Evolutionary conservation across 176 grass and related monocot genomes (phyloP).

Genomic region (Elymus sibiricus): DNA sequence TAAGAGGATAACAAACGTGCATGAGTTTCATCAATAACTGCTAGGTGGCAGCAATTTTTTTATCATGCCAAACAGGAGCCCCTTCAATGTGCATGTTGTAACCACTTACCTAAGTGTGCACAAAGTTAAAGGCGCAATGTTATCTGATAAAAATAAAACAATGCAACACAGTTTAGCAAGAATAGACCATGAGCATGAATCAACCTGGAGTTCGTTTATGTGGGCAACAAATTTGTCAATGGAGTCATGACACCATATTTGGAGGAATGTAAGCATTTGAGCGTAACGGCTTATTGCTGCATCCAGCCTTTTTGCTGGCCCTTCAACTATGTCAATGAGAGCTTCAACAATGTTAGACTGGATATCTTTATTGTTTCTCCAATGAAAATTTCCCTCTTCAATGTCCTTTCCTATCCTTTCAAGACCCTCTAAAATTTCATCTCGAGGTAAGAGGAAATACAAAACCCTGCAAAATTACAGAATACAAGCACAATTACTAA

Average conservation of each 20-base stretch:
- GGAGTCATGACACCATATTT: conserved; percentile 11
- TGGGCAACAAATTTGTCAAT: neutral
- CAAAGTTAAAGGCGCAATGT: too few species aligned
- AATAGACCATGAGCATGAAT: neutral
- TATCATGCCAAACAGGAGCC: neutral
- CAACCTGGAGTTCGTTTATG: conserved; percentile 26
- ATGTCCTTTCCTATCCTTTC: neutral
- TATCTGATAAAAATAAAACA: neutral
- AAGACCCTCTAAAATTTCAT: conserved; percentile 13
- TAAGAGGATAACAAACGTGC: neutral
- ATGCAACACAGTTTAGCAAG: neutral
- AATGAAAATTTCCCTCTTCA: neutral
- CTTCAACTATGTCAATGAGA: neutral
- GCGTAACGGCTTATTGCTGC: conserved; percentile 10
- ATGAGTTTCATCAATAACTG: neutral
- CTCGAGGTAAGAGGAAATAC: neutral
- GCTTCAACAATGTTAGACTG: conserved; percentile 1
- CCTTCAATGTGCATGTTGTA: neutral
- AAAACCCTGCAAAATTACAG: neutral
- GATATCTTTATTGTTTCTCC: conserved; percentile 10
- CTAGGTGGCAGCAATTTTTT: neutral
- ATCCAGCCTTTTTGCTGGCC: conserved; percentile 9
- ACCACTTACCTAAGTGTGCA: neutral
- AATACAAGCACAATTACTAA: neutral
- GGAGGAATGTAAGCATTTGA: conserved; percentile 15